Conservation (phyloP, 768 basidiomycete species). For the Xanthoconium stramineum region DNA sequence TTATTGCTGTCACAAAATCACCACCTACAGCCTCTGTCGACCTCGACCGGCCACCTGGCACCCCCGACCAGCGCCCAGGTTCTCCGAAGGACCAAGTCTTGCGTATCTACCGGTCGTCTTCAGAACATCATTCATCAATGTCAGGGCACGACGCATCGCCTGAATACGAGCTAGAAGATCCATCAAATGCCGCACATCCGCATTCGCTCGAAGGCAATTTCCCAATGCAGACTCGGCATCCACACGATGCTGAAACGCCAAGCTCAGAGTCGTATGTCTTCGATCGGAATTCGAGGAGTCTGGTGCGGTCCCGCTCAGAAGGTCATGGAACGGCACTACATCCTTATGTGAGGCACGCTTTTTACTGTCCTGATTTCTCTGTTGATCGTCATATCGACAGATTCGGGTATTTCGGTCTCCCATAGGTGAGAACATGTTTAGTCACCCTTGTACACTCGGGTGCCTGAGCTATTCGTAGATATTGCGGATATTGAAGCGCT, state of each 20-base stretch:
- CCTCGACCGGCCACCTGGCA: constrained; percentile 12
- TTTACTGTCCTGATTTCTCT: not conserved
- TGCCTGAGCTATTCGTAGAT: constrained; percentile 18
- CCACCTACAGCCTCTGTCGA: constrained; percentile 25
- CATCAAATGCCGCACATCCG: constrained; percentile 6
- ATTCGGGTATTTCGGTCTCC: constrained; percentile 31
- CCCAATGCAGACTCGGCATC: constrained; percentile 25
- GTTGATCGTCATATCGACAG: constrained; percentile 16
- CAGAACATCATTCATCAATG: constrained; percentile 17
- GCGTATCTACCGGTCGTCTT: constrained; percentile 20
- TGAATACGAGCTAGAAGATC: constrained; percentile 39
- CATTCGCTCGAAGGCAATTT: constrained; percentile 23
- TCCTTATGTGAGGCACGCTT: constrained; percentile 27
- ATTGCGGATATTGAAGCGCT: constrained; percentile 28
- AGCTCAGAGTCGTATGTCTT: constrained; percentile 26
- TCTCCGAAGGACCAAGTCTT: constrained; percentile 25
- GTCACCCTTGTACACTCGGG: not conserved
- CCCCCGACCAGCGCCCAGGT: constrained; percentile 6
- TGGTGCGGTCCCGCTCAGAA: constrained; percentile 31
- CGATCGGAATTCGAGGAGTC: constrained; percentile 24
- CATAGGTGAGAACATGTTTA: constrained; percentile 23
- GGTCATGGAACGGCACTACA: constrained; percentile 24
- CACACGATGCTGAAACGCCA: constrained; percentile 9
- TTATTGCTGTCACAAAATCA: constrained; percentile 31
- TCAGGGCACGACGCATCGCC: constrained; percentile 34